Conservation (phyloP, 306 rosid genomes). For the Cicer yamashitae region DNA sequence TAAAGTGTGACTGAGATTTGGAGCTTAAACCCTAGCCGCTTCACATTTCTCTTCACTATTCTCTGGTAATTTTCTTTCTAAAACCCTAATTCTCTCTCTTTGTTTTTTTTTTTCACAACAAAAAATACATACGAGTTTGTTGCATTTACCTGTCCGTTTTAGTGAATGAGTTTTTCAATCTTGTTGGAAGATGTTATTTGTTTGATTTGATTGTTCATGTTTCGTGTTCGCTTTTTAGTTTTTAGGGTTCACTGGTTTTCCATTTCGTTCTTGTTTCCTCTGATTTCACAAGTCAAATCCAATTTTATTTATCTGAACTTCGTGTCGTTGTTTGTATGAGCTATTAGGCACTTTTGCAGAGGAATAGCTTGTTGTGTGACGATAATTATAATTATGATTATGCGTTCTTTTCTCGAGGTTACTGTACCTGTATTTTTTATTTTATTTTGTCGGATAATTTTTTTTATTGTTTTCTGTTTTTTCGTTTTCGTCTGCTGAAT, state of each 20-base stretch:
- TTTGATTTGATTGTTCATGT: neutral
- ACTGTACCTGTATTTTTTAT: neutral
- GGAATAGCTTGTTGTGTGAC: neutral
- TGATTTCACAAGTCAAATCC: neutral
- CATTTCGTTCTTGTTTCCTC: neutral
- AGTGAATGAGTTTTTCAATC: neutral
- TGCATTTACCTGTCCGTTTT: neutral
- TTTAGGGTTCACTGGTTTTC: neutral
- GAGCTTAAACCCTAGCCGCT: constrained; percentile 79
- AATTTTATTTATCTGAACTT: neutral
- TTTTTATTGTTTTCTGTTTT: neutral
- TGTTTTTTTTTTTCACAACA: too few relatives aligned
- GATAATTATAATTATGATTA: neutral
- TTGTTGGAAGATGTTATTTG: neutral
- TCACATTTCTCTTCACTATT: neutral
- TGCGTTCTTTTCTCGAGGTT: neutral
- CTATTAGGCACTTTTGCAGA: neutral
- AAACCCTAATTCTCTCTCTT: constrained; percentile 1
- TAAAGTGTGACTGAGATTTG: neutral
- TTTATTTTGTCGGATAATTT: neutral
- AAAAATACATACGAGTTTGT: neutral
- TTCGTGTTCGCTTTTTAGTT: neutral
- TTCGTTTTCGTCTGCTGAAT: neutral
- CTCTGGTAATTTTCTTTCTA: constrained; percentile 44
- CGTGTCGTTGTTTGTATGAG: neutral